Evolutionary conservation across 352 stramenopile species (phyloP).

Genomic region (Globisporangium echinulatum): DNA sequence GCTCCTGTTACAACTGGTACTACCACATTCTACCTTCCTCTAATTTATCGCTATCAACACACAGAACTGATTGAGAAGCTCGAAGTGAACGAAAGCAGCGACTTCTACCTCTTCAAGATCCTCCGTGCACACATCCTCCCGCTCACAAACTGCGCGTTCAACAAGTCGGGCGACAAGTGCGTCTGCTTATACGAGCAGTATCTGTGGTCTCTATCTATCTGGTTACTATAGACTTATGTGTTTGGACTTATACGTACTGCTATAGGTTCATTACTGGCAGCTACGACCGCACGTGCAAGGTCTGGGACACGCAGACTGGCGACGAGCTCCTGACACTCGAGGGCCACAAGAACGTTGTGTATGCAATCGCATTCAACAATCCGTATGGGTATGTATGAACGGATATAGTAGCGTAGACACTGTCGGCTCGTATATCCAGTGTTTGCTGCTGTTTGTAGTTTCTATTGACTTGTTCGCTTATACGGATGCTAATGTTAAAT

Average conservation of each 20-base stretch:
- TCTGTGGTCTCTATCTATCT: too few species aligned
- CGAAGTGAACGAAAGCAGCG: constrained; percentile 90
- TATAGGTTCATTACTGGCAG: constrained; percentile 92
- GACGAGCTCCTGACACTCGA: constrained; percentile 92
- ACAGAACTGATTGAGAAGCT: constrained; percentile 94
- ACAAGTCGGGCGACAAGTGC: constrained; percentile 94
- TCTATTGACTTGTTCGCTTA: too few species aligned
- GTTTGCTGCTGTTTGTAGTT: background rate
- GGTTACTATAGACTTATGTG: too few species aligned
- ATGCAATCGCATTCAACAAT: constrained; percentile 96
- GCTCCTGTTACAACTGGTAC: background rate
- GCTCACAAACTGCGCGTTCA: constrained; percentile 95
- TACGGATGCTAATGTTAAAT: too few species aligned
- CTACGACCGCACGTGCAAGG: constrained; percentile 94
- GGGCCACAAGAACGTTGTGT: constrained; percentile 95
- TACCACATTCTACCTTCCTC: background rate
- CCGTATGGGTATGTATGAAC: constrained; percentile 77
- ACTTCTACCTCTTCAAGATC: constrained; percentile 97
- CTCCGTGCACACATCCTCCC: constrained; percentile 92
- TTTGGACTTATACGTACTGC: background rate
- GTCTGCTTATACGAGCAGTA: background rate
- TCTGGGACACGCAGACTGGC: constrained; percentile 93
- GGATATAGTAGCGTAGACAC: too few species aligned
- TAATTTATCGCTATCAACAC: background rate
- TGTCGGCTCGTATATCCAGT: background rate